Conservation (phyloP, 805 yeast species). For the Schwanniomyces polymorphus region DNA sequence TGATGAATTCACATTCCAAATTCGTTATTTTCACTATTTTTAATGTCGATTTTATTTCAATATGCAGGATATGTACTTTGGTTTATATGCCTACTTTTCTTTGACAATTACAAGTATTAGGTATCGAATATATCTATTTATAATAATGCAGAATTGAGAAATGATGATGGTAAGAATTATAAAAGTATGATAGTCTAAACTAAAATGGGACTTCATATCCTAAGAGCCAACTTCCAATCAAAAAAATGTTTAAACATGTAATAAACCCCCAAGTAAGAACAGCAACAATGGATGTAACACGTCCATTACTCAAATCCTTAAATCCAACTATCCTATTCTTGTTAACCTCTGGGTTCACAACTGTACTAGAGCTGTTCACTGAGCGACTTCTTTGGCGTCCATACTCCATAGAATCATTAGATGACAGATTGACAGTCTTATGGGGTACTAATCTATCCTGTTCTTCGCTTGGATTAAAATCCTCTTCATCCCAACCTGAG, state of each 20-base stretch:
- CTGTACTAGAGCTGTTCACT: not conserved
- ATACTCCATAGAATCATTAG: not conserved
- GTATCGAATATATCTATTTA: no score
- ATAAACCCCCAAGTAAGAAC: conserved; percentile 68
- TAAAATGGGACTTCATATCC: conserved; percentile 29
- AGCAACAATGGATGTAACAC: conserved; percentile 52
- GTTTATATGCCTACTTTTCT: not conserved
- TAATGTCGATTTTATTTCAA: not conserved
- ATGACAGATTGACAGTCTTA: not conserved
- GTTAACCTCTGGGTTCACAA: conserved; percentile 6
- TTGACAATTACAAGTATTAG: no score
- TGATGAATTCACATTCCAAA: not conserved
- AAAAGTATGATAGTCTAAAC: not conserved
- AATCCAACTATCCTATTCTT: conserved; percentile 30
- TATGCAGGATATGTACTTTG: not conserved
- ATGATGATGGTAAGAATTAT: not conserved
- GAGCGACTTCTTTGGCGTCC: not conserved
- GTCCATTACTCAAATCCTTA: conserved; percentile 73
- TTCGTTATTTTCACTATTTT: not conserved
- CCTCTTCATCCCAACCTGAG: conserved; percentile 40
- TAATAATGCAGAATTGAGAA: not conserved
- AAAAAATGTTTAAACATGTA: conserved; percentile 67
- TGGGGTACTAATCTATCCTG: conserved; percentile 13
- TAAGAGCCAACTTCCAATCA: conserved; percentile 44
- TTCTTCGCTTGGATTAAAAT: conserved; percentile 18